phyloP scores from a whole-genome alignment of 2,329 filamentous ascomycete genomes.

The Exophiala xenobiotica region DNA sequence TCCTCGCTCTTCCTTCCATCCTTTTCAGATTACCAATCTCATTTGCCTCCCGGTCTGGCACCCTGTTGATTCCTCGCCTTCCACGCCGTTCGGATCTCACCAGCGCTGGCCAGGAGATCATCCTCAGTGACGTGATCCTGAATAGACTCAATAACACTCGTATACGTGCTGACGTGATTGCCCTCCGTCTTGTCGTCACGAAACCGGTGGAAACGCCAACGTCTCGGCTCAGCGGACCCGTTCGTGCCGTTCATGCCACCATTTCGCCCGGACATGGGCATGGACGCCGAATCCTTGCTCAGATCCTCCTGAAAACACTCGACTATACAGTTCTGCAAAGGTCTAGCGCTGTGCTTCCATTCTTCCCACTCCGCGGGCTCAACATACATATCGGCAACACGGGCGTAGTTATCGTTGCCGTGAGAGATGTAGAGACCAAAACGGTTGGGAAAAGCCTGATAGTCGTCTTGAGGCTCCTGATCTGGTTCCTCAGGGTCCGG shows the following conservation, averaged over 20 bases:
- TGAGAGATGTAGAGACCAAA: slow-evolving; percentile 70
- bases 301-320: slow-evolving; percentile 76
- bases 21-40: background rate
- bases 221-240: background rate
- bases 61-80: slow-evolving; percentile 57
- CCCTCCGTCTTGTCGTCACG: slow-evolving; percentile 89
- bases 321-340: slow-evolving; percentile 82
- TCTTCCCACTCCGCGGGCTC: slow-evolving; percentile 78
- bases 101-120: slow-evolving; percentile 70
- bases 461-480: slow-evolving; percentile 70
- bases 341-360: slow-evolving; percentile 70
- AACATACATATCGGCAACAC: slow-evolving; percentile 67
- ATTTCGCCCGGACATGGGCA: too few species aligned
- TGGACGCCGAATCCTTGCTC: background rate
- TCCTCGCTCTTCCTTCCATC: background rate
- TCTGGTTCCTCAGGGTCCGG: slow-evolving; percentile 67
- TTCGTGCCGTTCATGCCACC: slow-evolving; percentile 10
- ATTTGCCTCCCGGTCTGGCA: slow-evolving; percentile 3
- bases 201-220: slow-evolving; percentile 84
- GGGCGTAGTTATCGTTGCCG: slow-evolving; percentile 62
- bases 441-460: slow-evolving; percentile 68
- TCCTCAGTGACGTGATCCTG: slow-evolving; percentile 78
- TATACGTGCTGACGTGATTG: slow-evolving; percentile 81
- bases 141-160: slow-evolving; percentile 87
- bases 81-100: slow-evolving; percentile 74